phyloP scores from a whole-genome alignment of 495 filamentous ascomycete genomes.

The Pyrenula massariospora region DNA sequence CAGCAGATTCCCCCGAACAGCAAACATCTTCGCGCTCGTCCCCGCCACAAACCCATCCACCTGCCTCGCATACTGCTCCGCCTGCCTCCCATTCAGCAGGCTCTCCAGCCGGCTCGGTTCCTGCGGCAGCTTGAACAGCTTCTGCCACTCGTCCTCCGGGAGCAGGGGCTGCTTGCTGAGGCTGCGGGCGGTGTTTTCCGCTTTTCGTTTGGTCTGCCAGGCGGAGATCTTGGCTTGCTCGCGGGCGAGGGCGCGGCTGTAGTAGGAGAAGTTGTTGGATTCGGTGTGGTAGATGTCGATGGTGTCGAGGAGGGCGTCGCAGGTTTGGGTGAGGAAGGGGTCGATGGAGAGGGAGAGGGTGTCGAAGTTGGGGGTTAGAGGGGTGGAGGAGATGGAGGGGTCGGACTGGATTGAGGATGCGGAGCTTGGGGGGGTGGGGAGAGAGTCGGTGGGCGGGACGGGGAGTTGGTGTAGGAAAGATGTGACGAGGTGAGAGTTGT shows the following conservation, averaged over 20 bases:
- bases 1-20: conserved; percentile 62
- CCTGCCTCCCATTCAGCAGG: conserved; percentile 86
- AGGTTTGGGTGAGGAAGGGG: conserved; percentile 97
- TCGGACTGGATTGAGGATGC: conserved; percentile 58
- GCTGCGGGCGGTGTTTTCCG: conserved; percentile 75
- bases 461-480: conserved; percentile 87
- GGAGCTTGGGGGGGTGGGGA: conserved; percentile 55
- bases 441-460: conserved; percentile 40
- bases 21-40: conserved; percentile 96
- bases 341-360: conserved; percentile 86
- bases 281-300: conserved; percentile 97
- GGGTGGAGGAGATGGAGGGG: conserved; percentile 31
- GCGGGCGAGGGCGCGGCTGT: conserved; percentile 85
- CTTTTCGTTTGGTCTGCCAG: conserved; percentile 92
- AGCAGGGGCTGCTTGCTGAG: conserved; percentile 80
- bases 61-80: conserved; percentile 96
- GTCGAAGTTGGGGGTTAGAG: conserved; percentile 78
- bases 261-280: conserved; percentile 98
- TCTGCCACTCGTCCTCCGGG: conserved; percentile 96
- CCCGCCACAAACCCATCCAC: conserved; percentile 91
- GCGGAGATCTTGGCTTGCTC: conserved; percentile 93
- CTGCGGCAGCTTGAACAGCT: conserved; percentile 89
- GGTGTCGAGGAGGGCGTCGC: conserved; percentile 85
- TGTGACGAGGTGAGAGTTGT: conserved; percentile 95
- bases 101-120: conserved; percentile 88